Evolutionary conservation across 305 asterid species (phyloP), one percentile per base, ranked within the genome.

Genomic region (Fraxinus platypoda): DNA sequence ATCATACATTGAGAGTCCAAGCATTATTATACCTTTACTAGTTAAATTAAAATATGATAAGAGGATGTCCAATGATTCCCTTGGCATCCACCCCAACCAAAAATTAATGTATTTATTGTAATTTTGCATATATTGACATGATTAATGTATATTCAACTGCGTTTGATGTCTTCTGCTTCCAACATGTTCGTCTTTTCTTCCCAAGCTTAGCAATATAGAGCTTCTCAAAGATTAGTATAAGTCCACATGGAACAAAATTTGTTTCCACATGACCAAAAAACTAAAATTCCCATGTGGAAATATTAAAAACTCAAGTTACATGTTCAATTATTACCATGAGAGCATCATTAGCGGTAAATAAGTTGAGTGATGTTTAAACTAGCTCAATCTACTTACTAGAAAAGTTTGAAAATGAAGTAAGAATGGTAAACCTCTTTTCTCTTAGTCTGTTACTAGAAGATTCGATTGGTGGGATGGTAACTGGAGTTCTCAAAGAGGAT

Each of bases 381-480:
- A 12, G 35, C 31, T 66, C 37, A 28, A 13, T 28, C 74, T 66
- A 70, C 75, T 70, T 70, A 31, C 43, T 30, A 77, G 62, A 64
- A 41, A 43, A 43, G 62, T 33, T 28, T 73, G 8, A 28, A 74
- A 80, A 76, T 57, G 43, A 66, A 49, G 75, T 21, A 76, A 75
- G 72, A 81, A 57, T 38, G 54, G 46, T 41, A 21, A 70, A 96
- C 99, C 97, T 93, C 84, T 89, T 94, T 81, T 91, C 95, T 84
- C 91, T 87, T 76, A 87, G 84, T 89, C 92, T 91, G 87, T 81
- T 87, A 85, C 87, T 89, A 8, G 95, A 92, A 88, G 98, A 91
- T 81, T 96, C 99, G 83, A 92, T 84, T 43, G 98, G 89, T 43
- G 97, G 97, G 81, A 94, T 85, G 80, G 89, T 28, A 75, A 88